Conservation (phyloP, 2,329 filamentous ascomycete species). For the Ophiostoma sp. region DNA sequence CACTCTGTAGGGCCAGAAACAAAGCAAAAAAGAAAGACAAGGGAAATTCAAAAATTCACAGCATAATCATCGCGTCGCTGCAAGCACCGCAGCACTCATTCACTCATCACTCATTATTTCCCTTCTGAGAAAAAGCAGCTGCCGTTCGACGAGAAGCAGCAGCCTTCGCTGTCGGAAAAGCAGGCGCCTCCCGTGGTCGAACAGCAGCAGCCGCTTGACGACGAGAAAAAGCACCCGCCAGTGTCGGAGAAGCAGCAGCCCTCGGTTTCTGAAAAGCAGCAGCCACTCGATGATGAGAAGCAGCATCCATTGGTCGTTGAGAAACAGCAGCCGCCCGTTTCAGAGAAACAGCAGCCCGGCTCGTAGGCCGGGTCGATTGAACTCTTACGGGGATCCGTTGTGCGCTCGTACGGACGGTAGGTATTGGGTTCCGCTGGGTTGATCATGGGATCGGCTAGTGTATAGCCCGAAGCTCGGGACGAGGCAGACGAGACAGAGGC, state of each 20-base stretch:
- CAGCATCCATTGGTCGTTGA: slow-evolving; percentile 14
- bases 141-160: slow-evolving; percentile 28
- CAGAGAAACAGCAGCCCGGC: slow-evolving; percentile 20
- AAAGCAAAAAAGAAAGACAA: not conserved
- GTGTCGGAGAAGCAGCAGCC: slow-evolving; percentile 19
- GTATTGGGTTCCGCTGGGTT: not conserved
- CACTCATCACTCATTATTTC: not conserved
- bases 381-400: not conserved
- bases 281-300: slow-evolving; percentile 14
- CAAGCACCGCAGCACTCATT: not conserved
- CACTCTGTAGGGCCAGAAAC: not conserved
- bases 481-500: not conserved
- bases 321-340: slow-evolving; percentile 20
- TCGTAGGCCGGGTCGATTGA: not conserved
- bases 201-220: slow-evolving; percentile 17
- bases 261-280: slow-evolving; percentile 28
- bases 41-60: not conserved
- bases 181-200: slow-evolving; percentile 28
- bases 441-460: not conserved
- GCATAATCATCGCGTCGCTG: not conserved
- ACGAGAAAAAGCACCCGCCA: slow-evolving; percentile 20
- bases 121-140: slow-evolving; percentile 26
- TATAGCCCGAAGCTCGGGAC: not conserved
- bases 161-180: slow-evolving; percentile 29
- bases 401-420: not conserved